Conservation (phyloP, 208 protist species). For the Borovskyia barvae region DNA sequence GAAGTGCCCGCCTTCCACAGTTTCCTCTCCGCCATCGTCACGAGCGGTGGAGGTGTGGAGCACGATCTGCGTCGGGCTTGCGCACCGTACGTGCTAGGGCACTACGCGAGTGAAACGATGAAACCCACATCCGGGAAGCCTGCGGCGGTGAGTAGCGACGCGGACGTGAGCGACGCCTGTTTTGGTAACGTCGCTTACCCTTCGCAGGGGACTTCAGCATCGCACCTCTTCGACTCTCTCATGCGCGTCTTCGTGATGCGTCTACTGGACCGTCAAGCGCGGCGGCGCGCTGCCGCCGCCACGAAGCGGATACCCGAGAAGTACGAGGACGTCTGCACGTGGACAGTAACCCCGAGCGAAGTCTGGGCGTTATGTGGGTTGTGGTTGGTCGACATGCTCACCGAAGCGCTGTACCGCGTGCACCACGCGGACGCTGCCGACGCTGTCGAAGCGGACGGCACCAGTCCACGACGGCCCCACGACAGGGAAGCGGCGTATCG, state of each 20-base stretch:
- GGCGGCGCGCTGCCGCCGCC: conserved; percentile 7
- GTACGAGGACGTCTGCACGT: conserved; percentile 45
- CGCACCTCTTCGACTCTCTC: conserved; percentile 41
- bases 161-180: no score
- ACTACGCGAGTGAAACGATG: conserved; percentile 43
- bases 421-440: neutral
- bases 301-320: conserved; percentile 17
- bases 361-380: conserved; percentile 70
- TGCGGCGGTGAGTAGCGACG: no score
- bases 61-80: conserved; percentile 85
- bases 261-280: conserved; percentile 33
- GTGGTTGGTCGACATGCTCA: conserved; percentile 65
- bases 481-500: neutral
- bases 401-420: conserved; percentile 28
- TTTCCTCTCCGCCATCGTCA: conserved; percentile 63
- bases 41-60: conserved; percentile 87
- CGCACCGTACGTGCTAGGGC: conserved; percentile 34
- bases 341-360: conserved; percentile 67
- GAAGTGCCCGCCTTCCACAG: conserved; percentile 17
- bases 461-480: neutral
- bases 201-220: conserved; percentile 7
- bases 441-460: neutral
- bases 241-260: conserved; percentile 58
- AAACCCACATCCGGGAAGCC: neutral
- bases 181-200: conserved; percentile 78